phyloP scores from a whole-genome alignment of 495 filamentous ascomycete species.

The Penicillium paradoxum region DNA sequence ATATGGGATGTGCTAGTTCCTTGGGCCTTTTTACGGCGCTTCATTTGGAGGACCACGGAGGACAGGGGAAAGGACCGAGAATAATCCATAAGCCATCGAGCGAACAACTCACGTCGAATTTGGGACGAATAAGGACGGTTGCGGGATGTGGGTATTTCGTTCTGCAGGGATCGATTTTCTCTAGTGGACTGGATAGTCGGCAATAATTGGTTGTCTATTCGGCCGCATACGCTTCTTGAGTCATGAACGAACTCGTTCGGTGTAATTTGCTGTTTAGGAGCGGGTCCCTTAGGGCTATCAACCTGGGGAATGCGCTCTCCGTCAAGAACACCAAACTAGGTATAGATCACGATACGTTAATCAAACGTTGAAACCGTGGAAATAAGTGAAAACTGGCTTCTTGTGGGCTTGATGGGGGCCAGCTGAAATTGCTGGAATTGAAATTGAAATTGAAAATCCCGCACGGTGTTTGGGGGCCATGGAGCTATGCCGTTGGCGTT shows the following conservation, averaged over 20 bases:
- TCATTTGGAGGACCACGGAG: too few species aligned
- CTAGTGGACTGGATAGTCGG: neutral
- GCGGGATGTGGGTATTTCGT: neutral
- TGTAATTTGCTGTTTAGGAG: neutral
- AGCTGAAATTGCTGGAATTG: neutral
- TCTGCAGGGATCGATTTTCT: slow-evolving; percentile 2
- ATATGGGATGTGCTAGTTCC: neutral
- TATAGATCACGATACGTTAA: neutral
- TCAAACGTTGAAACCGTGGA: neutral
- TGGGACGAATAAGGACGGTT: neutral
- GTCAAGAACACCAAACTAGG: neutral
- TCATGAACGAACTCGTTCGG: neutral
- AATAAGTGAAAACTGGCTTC: neutral
- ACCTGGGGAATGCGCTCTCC: neutral
- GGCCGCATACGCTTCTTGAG: neutral
- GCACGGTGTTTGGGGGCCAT: slow-evolving; percentile 8
- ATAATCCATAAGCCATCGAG: too few species aligned
- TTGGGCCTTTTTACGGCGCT: too few species aligned
- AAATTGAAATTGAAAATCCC: slow-evolving; percentile 5
- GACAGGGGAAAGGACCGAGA: too few species aligned
- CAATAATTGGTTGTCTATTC: neutral
- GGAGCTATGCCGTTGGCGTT: neutral
- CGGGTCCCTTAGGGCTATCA: neutral
- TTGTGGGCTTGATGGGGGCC: neutral
- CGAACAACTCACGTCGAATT: neutral